phyloP scores from a whole-genome alignment of 2,329 filamentous ascomycete species.

The Aureobasidium sp. region DNA sequence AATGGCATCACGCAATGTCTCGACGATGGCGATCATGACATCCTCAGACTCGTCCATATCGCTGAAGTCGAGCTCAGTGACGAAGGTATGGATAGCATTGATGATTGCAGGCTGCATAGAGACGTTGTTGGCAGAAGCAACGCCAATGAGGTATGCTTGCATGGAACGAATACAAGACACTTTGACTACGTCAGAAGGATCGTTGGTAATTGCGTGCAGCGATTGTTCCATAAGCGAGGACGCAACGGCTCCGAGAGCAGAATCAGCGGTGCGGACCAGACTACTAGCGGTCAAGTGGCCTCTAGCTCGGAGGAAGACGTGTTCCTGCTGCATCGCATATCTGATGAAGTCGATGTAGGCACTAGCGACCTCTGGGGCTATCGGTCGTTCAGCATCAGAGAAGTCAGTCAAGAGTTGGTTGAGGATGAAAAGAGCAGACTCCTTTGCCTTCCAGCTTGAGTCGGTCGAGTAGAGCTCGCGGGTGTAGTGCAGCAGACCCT shows the following conservation, averaged over 20 bases:
- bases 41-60: constrained; percentile 87
- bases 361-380: constrained; percentile 60
- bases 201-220: constrained; percentile 64
- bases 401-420: constrained; percentile 80
- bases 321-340: constrained; percentile 61
- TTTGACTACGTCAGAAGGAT: constrained; percentile 79
- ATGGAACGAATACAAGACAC: constrained; percentile 84
- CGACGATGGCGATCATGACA: constrained; percentile 79
- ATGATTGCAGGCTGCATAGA: constrained; percentile 54
- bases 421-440: constrained; percentile 75
- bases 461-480: constrained; percentile 58
- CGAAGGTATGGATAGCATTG: constrained; percentile 58
- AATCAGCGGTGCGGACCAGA: constrained; percentile 59
- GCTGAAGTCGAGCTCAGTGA: constrained; percentile 68
- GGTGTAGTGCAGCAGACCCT: constrained; percentile 70
- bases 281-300: constrained; percentile 81
- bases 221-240: constrained; percentile 60
- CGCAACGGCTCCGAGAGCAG: constrained; percentile 45
- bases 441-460: constrained; percentile 57
- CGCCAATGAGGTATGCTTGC: constrained; percentile 55
- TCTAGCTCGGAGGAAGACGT: constrained; percentile 73
- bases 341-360: constrained; percentile 75
- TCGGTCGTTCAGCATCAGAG: constrained; percentile 62
- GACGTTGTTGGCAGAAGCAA: constrained; percentile 42
- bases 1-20: constrained; percentile 77